Conservation (phyloP, 495 filamentous ascomycete species). For the Talaromyces ruber region DNA sequence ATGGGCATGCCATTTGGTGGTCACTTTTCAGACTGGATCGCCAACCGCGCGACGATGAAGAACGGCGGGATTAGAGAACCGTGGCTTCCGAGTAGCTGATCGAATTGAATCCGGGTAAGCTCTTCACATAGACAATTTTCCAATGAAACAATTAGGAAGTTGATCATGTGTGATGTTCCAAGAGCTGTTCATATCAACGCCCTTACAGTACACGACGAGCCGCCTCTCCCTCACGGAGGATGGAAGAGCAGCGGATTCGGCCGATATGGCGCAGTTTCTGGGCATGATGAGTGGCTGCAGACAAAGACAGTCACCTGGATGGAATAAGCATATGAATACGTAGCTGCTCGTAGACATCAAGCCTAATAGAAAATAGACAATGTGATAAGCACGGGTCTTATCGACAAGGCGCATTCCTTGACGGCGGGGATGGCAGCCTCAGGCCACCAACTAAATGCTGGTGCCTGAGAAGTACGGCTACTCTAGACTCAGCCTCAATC, state of each 20-base stretch:
- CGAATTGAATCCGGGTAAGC: no score
- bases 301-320: conserved; percentile 74
- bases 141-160: no score
- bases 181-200: conserved; percentile 77
- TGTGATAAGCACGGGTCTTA: not conserved
- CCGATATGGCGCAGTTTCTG: conserved; percentile 46
- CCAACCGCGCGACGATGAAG: no score
- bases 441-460: not conserved
- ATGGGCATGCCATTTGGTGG: no score
- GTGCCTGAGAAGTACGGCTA: conserved; percentile 2
- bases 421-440: not conserved
- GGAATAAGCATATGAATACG: not conserved
- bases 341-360: no score
- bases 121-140: no score
- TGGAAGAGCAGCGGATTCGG: conserved; percentile 81
- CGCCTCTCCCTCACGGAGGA: conserved; percentile 71
- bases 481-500: not conserved
- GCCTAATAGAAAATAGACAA: no score
- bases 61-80: no score
- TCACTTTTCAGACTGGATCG: no score
- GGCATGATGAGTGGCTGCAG: conserved; percentile 68
- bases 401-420: not conserved
- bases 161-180: no score
- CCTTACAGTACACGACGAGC: conserved; percentile 79
- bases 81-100: no score